phyloP scores from a whole-genome alignment of 2,329 filamentous ascomycete genomes.

The Amylocarpus encephaloides region DNA sequence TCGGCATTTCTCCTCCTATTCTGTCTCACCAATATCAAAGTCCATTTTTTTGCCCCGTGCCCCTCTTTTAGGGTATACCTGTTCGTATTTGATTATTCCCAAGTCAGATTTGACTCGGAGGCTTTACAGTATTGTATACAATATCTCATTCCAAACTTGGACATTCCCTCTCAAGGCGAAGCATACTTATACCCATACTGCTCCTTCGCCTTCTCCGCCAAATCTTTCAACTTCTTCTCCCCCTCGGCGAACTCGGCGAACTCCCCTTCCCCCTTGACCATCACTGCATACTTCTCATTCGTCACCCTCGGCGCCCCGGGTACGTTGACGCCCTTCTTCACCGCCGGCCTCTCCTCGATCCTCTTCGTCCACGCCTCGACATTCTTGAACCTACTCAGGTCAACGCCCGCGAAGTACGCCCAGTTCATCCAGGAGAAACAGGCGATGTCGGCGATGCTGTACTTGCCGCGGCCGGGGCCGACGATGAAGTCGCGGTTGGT shows the following conservation, averaged over 20 bases:
- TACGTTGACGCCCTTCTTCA: slow-evolving; percentile 58
- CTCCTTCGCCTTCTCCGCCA: slow-evolving; percentile 24
- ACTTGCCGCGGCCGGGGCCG: slow-evolving; percentile 48
- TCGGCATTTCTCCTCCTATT: too few relatives aligned
- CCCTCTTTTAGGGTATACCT: too few relatives aligned
- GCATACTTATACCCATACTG: slow-evolving; percentile 27
- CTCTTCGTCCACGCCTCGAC: slow-evolving; percentile 62
- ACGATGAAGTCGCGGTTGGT: slow-evolving; percentile 44
- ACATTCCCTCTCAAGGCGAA: slow-evolving; percentile 18
- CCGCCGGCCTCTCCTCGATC: slow-evolving; percentile 51
- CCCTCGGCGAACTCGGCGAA: slow-evolving; percentile 40
- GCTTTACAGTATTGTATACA: too few relatives aligned
- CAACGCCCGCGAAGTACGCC: slow-evolving; percentile 53
- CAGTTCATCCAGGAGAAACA: slow-evolving; percentile 62
- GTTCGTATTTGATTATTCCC: too few relatives aligned
- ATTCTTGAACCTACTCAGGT: slow-evolving; percentile 59
- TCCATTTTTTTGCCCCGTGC: too few relatives aligned
- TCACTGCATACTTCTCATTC: slow-evolving; percentile 38
- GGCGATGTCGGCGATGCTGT: slow-evolving; percentile 66
- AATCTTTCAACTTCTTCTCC: slow-evolving; percentile 19
- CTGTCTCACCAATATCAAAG: too few relatives aligned
- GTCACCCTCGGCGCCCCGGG: slow-evolving; percentile 41
- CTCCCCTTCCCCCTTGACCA: slow-evolving; percentile 41
- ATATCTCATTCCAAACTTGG: neutral
- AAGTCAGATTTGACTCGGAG: too few relatives aligned